A percentile compares a stretch with the other conserved stretches of the same genome.
Evolutionary conservation across 805 yeast genomes (phyloP).

Genomic region (Candida chauliodis): DNA sequence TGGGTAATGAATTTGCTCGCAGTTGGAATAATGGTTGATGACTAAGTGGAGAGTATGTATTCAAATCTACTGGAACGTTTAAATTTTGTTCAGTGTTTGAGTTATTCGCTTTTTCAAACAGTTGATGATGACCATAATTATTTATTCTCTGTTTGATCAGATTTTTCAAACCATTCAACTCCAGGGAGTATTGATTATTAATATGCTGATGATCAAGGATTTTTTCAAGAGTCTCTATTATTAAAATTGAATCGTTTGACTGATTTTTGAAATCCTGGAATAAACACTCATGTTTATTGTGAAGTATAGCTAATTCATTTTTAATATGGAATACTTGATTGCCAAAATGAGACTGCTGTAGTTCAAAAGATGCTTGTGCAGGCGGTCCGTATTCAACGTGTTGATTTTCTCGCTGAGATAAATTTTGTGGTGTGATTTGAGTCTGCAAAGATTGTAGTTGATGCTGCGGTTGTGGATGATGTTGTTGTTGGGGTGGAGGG

Average conservation of each 20-base stretch:
- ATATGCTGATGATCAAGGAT: neutral
- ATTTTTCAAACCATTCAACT: neutral
- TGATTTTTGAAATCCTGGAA: conserved; percentile 46
- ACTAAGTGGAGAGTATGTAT: conserved; percentile 17
- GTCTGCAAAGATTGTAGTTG: neutral
- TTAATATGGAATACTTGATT: conserved; percentile 37
- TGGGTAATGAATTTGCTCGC: conserved; percentile 22
- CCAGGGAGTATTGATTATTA: conserved; percentile 5
- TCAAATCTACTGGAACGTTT: conserved; percentile 13
- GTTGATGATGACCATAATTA: conserved; percentile 11
- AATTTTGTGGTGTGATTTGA: conserved; percentile 2
- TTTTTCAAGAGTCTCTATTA: conserved; percentile 46
- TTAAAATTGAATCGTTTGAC: conserved; percentile 50
- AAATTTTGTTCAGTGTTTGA: conserved; percentile 17
- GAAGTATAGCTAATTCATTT: conserved; percentile 41
- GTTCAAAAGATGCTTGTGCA: conserved; percentile 5
- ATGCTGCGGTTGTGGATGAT: conserved; percentile 1
- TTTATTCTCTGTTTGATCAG: neutral
- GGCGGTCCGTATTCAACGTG: neutral
- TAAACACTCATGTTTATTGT: conserved; percentile 45
- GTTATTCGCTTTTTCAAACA: neutral
- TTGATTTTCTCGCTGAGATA: conserved; percentile 10
- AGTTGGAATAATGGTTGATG: conserved; percentile 12
- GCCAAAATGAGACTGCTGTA: conserved; percentile 33
- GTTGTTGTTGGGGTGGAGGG: conserved; percentile 1